Conservation (phyloP, 2,329 filamentous ascomycete genomes). For the Scedosporium dehoogii region DNA sequence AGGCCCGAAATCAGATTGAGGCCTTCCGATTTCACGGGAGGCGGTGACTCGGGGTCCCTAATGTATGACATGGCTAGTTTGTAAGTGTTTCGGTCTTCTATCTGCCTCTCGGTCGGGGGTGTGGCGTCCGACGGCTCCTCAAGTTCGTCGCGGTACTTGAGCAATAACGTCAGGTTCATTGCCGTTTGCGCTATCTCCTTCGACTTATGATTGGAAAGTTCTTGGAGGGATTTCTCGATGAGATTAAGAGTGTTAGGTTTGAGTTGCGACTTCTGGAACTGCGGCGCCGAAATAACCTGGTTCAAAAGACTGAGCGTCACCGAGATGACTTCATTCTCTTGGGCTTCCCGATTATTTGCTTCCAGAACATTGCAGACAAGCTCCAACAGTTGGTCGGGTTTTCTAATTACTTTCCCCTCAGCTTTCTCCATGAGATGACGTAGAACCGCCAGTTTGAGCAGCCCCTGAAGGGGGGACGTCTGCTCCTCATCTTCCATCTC, state of each 20-base stretch:
- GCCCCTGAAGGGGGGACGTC: constrained; percentile 31
- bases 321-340: constrained; percentile 37
- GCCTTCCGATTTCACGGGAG: constrained; percentile 58
- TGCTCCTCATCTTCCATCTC: constrained; percentile 20
- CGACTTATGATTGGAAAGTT: constrained; percentile 20
- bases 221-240: constrained; percentile 39
- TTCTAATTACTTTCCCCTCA: constrained; percentile 51
- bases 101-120: constrained; percentile 33
- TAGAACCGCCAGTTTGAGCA: constrained; percentile 52
- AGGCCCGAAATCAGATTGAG: constrained; percentile 50
- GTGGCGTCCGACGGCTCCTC: constrained; percentile 30
- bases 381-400: constrained; percentile 54
- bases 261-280: constrained; percentile 40
- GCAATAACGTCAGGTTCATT: constrained; percentile 42
- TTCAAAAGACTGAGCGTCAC: constrained; percentile 53
- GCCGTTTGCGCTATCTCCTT: constrained; percentile 29
- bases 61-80: constrained; percentile 55
- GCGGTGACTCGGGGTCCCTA: constrained; percentile 48
- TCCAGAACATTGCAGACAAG: constrained; percentile 52
- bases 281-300: constrained; percentile 46
- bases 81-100: constrained; percentile 54
- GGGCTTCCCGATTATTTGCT: constrained; percentile 28
- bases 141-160: constrained; percentile 45
- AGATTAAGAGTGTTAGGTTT: constrained; percentile 29
- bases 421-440: constrained; percentile 56